phyloP scores from a whole-genome alignment of 257 asterid species.

The Anisodus acutangulus region DNA sequence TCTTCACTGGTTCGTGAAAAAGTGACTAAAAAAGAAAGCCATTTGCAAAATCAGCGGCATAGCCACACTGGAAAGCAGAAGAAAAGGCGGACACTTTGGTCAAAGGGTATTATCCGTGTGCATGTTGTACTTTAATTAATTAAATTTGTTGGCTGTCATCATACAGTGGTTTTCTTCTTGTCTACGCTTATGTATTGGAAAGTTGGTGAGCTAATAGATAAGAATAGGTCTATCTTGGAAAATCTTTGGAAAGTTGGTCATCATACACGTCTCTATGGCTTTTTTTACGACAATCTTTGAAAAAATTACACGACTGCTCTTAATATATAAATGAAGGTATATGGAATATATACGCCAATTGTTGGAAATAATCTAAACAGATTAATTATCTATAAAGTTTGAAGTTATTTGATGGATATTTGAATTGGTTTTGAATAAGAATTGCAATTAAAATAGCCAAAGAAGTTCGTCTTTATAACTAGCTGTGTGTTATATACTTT shows the following conservation, averaged over 20 bases:
- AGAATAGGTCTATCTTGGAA: not conserved
- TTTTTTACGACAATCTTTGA: not conserved
- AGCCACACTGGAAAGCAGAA: conserved; percentile 9
- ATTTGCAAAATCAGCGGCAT: conserved; percentile 15
- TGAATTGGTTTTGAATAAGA: no score
- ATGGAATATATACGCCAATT: no score
- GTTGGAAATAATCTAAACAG: no score
- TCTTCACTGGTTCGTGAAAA: not conserved
- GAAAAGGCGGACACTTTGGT: conserved; percentile 33
- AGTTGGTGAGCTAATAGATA: not conserved
- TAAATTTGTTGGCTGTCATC: conserved; percentile 14
- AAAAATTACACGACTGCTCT: not conserved
- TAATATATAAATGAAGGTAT: no score
- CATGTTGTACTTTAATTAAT: conserved; percentile 16
- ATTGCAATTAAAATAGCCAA: no score
- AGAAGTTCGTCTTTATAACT: no score
- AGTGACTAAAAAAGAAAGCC: conserved; percentile 9
- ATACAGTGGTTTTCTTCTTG: conserved; percentile 18
- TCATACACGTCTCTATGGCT: no score
- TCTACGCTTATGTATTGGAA: not conserved
- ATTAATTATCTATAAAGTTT: no score
- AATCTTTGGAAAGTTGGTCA: no score
- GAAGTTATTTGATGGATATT: no score
- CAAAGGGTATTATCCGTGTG: conserved; percentile 47
- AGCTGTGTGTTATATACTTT: no score